phyloP scores from a whole-genome alignment of 2,329 filamentous ascomycete species.

The Apiospora koreana region DNA sequence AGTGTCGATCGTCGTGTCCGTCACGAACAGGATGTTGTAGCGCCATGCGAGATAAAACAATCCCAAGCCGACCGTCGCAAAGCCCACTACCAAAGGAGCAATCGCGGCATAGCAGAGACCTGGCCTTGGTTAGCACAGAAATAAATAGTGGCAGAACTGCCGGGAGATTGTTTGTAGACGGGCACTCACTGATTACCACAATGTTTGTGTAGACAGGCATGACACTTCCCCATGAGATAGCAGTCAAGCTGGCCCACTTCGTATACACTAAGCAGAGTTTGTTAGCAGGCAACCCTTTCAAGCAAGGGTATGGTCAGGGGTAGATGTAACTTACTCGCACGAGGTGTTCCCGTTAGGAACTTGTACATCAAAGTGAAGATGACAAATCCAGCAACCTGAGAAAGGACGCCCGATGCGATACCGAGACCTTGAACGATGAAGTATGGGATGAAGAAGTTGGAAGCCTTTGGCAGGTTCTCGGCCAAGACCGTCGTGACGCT shows the following conservation, averaged over 20 bases:
- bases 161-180: no score
- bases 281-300: neutral
- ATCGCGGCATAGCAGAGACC: constrained; percentile 86
- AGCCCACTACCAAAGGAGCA: constrained; percentile 80
- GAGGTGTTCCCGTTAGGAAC: constrained; percentile 74
- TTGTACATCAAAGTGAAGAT: constrained; percentile 75
- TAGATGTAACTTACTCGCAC: constrained; percentile 50
- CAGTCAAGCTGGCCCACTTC: constrained; percentile 73
- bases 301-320: neutral
- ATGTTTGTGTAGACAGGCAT: constrained; percentile 82
- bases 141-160: neutral
- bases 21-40: constrained; percentile 89
- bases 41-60: constrained; percentile 86
- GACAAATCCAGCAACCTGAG: constrained; percentile 72
- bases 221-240: constrained; percentile 81
- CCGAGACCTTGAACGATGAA: constrained; percentile 90
- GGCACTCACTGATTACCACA: constrained; percentile 69
- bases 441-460: constrained; percentile 95
- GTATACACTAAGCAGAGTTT: constrained; percentile 54
- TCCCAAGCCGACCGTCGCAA: constrained; percentile 75
- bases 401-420: constrained; percentile 71
- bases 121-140: constrained; percentile 33
- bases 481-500: constrained; percentile 67
- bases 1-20: constrained; percentile 79
- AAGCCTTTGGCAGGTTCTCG: constrained; percentile 74